Evolutionary conservation across 1,139 yeast genomes (phyloP).

Genomic region (Yamadazyma mexicana): DNA sequence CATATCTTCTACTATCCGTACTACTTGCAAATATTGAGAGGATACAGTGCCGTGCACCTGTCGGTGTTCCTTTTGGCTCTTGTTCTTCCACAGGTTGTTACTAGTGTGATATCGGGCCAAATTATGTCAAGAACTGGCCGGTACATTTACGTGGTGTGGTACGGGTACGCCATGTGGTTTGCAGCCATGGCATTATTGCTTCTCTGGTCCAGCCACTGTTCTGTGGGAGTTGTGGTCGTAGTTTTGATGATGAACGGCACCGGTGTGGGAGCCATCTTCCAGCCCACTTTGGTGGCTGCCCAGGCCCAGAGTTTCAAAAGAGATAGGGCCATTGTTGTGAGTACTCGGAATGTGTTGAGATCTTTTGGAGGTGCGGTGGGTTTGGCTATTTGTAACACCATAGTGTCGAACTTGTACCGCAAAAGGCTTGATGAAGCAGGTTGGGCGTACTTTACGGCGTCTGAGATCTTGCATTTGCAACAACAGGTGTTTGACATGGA

Average conservation of each 20-base stretch:
- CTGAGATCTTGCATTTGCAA: conserved; percentile 2
- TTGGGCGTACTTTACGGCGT: conserved; percentile 1
- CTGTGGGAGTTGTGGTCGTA: conserved; percentile 30
- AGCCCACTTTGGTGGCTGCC: conserved; percentile 52
- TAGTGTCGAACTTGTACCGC: conserved; percentile 40
- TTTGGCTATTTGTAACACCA: conserved; percentile 42
- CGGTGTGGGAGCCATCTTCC: conserved; percentile 51
- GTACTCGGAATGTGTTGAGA: conserved; percentile 48
- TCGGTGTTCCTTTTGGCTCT: conserved; percentile 39
- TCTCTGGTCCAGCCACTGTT: conserved; percentile 26
- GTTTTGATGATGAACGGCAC: conserved; percentile 39
- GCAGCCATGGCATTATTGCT: conserved; percentile 35
- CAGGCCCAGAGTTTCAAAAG: conserved; percentile 47
- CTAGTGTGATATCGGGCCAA: conserved; percentile 38
- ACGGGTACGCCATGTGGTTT: conserved; percentile 42
- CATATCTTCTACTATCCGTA: conserved; percentile 44
- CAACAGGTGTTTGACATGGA: conserved; percentile 1
- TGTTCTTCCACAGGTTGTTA: conserved; percentile 33
- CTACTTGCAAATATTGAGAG: conserved; percentile 47
- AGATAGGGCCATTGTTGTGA: conserved; percentile 52
- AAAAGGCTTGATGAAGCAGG: conserved; percentile 18
- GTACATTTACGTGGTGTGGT: conserved; percentile 36
- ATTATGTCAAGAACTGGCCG: conserved; percentile 37
- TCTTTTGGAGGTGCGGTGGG: conserved; percentile 55
- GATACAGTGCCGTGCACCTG: conserved; percentile 30